Evolutionary conservation across 495 filamentous ascomycete genomes (phyloP), one percentile per base, ranked within the genome.

Genomic region (Neurospora discreta): DNA sequence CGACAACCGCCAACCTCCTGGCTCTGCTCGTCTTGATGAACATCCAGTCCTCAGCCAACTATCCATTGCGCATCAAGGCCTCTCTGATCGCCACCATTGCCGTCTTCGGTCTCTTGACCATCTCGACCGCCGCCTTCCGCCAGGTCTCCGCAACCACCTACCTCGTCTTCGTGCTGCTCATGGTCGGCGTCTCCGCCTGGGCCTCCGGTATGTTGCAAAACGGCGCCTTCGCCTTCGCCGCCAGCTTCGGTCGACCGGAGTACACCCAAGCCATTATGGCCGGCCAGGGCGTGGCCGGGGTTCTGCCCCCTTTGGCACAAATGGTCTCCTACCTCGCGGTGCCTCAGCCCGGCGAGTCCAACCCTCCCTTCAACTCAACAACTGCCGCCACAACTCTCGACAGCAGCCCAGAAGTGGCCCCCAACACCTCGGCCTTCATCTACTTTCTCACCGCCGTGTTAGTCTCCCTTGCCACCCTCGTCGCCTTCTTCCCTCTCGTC

Each of bases 211-310:
- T 98, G 70, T 92, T 91, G 78, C 95, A 98, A 82, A 98, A 98
- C 79, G 95, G 96, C 68, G 88, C 94, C 41, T 98, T 98, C 80
- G 91, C 96, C 8, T 98, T 94, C 77, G 94, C 92, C 13, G 87
- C 93, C 9, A 90, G 91, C 38, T 97, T 97, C 74, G 93, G 90
- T 23, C 81, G 91, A 69, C 87, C 91, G 18, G 90, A 93, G 75
- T 98, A 97, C 81, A 97, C 92, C 68, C 94, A 98, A 80, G 95
- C 90, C 23, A 94, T 98, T 79, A 98, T 99, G 96, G 89, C 89
- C 33, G 95, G 95, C 10, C 95, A 99, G 79, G 96, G 89, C 18
- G 84, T 98, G 8, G 94, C 95, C 1, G 95, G 95, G 40, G 94
- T 99, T 5, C 85, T 98, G 16, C 96, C 95, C 0, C 92, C 91